Evolutionary conservation across 345 rosid species (phyloP).

Genomic region (Carallia pectinifolia): DNA sequence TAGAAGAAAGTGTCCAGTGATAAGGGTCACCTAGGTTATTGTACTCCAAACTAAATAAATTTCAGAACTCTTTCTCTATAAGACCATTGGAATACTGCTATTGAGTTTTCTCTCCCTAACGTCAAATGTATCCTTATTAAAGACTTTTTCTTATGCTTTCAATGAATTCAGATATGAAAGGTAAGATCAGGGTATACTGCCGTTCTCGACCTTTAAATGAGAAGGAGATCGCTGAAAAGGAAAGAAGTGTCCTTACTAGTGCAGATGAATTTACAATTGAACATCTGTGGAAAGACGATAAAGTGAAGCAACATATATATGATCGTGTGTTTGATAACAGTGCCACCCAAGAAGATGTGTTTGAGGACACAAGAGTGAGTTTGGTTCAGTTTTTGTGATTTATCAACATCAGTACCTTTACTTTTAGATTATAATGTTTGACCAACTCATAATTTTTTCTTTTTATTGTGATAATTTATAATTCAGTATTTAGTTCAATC

Average conservation of each 20-base stretch:
- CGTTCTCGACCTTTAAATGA: slow-evolving; percentile 80
- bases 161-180: slow-evolving; percentile 77
- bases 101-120: neutral
- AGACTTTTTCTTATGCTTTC: slow-evolving; percentile 5
- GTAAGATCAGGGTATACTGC: slow-evolving; percentile 91
- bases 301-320: slow-evolving; percentile 79
- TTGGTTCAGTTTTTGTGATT: slow-evolving; percentile 5
- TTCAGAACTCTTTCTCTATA: neutral
- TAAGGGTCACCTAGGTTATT: neutral
- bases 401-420: neutral
- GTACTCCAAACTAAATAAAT: neutral
- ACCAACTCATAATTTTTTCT: slow-evolving; percentile 1
- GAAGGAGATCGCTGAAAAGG: slow-evolving; percentile 65
- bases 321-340: slow-evolving; percentile 87
- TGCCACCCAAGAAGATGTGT: slow-evolving; percentile 76
- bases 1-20: no score
- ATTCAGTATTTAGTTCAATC: slow-evolving; percentile 90
- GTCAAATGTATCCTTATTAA: neutral
- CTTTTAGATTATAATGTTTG: neutral
- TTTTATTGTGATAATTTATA: neutral
- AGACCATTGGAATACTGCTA: neutral
- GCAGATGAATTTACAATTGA: slow-evolving; percentile 87
- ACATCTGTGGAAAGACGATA: slow-evolving; percentile 95
- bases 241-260: slow-evolving; percentile 41
- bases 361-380: slow-evolving; percentile 85